Evolutionary conservation across 495 filamentous ascomycete genomes (phyloP).

Genomic region (Podospora didyma): DNA sequence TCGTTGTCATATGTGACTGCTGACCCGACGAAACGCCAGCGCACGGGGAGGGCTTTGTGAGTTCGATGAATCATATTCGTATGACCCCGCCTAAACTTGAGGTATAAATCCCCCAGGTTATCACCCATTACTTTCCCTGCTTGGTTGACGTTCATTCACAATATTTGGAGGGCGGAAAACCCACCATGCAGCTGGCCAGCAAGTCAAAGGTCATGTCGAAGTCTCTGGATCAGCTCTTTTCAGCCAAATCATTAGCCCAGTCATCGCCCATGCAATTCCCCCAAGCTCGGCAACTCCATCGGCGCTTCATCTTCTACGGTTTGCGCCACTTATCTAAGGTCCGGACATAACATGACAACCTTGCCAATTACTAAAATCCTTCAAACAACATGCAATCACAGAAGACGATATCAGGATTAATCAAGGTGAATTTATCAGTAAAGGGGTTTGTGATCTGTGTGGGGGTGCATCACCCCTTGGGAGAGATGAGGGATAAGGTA

Average conservation of each 20-base stretch:
- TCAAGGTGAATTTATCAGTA: background rate
- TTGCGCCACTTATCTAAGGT: too few species aligned
- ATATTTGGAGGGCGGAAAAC: background rate
- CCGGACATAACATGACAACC: too few species aligned
- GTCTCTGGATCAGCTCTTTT: too few species aligned
- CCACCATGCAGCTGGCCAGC: too few species aligned
- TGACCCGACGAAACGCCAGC: background rate
- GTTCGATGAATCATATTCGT: background rate
- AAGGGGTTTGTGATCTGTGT: background rate
- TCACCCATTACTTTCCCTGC: slow-evolving; percentile 1
- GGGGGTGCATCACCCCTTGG: background rate
- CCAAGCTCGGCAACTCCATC: too few species aligned
- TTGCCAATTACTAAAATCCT: too few species aligned
- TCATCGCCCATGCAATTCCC: too few species aligned
- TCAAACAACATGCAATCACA: too few species aligned
- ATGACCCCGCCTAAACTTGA: background rate
- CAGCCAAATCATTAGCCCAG: too few species aligned
- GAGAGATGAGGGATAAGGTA: background rate
- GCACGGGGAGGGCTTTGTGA: background rate
- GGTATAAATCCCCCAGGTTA: slow-evolving; percentile 18
- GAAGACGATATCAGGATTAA: background rate
- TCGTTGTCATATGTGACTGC: background rate
- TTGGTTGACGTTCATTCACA: background rate
- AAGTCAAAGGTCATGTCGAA: too few species aligned
- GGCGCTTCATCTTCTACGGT: too few species aligned